Evolutionary conservation across 768 basidiomycete genomes (phyloP).

Genomic region (Suillus cothurnatus): DNA sequence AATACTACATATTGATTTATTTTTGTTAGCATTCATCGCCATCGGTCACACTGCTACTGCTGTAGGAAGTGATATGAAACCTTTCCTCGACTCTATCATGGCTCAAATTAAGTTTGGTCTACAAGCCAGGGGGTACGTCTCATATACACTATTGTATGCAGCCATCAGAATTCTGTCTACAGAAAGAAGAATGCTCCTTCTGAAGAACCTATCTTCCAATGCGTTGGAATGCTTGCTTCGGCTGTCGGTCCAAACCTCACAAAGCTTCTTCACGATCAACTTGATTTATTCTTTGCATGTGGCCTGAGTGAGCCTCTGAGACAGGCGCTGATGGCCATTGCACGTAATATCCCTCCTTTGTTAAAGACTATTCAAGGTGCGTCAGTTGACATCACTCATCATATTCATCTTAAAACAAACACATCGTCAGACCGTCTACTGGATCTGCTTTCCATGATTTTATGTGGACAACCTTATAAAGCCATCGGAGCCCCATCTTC

Average conservation of each 20-base stretch:
- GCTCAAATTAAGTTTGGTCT: slow-evolving; percentile 86
- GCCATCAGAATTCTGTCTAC: slow-evolving; percentile 10
- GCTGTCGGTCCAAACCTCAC: slow-evolving; percentile 97
- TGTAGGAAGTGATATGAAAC: slow-evolving; percentile 93
- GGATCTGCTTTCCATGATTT: slow-evolving; percentile 77
- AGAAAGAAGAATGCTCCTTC: slow-evolving; percentile 89
- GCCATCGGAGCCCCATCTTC: slow-evolving; percentile 83
- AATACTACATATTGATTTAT: slow-evolving; percentile 15
- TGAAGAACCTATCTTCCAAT: slow-evolving; percentile 97
- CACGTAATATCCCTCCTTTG: slow-evolving; percentile 85
- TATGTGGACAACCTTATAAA: slow-evolving; percentile 85
- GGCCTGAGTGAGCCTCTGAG: slow-evolving; percentile 89
- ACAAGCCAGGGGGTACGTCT: slow-evolving; percentile 76
- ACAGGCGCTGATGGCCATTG: slow-evolving; percentile 82
- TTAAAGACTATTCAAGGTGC: slow-evolving; percentile 90
- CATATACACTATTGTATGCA: background rate
- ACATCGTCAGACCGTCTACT: slow-evolving; percentile 74
- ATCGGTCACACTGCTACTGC: slow-evolving; percentile 94
- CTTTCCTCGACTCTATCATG: slow-evolving; percentile 92
- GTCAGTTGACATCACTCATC: background rate
- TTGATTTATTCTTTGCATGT: slow-evolving; percentile 95
- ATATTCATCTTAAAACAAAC: background rate
- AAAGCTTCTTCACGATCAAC: slow-evolving; percentile 92
- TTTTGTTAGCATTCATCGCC: slow-evolving; percentile 79
- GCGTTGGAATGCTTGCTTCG: slow-evolving; percentile 92